Evolutionary conservation across 257 asterid species (phyloP), one percentile per base, ranked within the genome.

Genomic region (Fraxinus excelsior): DNA sequence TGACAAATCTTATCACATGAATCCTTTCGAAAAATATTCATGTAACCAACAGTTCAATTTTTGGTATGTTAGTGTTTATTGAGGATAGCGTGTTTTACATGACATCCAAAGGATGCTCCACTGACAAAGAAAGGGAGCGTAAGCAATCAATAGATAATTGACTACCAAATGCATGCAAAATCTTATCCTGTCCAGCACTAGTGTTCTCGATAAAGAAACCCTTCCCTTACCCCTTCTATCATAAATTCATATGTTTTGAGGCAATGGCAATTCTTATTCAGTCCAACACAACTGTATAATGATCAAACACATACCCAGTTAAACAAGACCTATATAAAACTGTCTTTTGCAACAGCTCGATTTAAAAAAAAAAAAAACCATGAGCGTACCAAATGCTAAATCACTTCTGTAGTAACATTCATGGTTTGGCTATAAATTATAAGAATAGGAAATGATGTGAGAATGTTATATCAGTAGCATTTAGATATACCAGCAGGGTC

Each of bases 401-500:
- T 60, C 51, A 19, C 66, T 58, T 31, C 3, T 31, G 75, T 18
- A 23, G 23, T 21, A 42, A 23, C 35, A 70, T 46, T 38, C 29
- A 70, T 21, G 32, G 18, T 69, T 42, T 49, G 14, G 35, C 7
- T 62, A 70, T 70, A 70, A 37, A 19, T 12, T 23, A 38, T 31
- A 42, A 38, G 66, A 74, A 21, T 9, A 31, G 69, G n/a, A 21
- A 31, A 11, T 0, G 9, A 35, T 23, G 21, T 6, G 29, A 16
- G 9, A 44, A 23, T 53, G 26, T 53, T 53, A n/a, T 25, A 64
- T 26, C 14, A 31, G 4, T 8, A 37, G n/a, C 38, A n/a, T 25
- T 77, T 58, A 81, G 75, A 82, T 80, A 65, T 87, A 96, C 99
- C 98, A 89, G 87, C 75, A 96, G 86, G 37, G 97, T 90, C 99